Evolutionary conservation across 2,329 filamentous ascomycete species (phyloP).

Genomic region (Apiospora hydei): DNA sequence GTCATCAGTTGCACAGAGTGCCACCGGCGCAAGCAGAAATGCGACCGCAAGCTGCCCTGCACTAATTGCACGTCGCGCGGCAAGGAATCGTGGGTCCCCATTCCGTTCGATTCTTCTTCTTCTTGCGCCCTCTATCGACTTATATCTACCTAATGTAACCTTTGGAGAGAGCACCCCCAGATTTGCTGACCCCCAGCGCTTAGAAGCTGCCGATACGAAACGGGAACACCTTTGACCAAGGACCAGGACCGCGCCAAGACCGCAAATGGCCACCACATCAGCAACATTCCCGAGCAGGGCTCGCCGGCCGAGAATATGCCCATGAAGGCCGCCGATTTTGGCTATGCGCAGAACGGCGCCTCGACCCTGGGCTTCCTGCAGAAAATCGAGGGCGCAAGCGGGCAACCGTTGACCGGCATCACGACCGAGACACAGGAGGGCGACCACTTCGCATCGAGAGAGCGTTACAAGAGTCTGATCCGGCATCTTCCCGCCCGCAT

Average conservation of each 20-base stretch:
- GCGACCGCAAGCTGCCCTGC: slow-evolving; percentile 66
- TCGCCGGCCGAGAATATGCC: slow-evolving; percentile 44
- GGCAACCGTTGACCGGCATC: slow-evolving; percentile 44
- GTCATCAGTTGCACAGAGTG: slow-evolving; percentile 71
- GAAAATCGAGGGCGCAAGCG: slow-evolving; percentile 57
- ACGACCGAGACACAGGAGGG: slow-evolving; percentile 41
- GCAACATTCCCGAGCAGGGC: neutral
- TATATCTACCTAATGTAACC: neutral
- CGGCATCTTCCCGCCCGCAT: slow-evolving; percentile 62
- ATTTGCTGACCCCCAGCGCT: slow-evolving; percentile 6
- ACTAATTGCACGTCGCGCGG: slow-evolving; percentile 65
- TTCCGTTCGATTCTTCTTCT: neutral
- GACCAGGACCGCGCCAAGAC: slow-evolving; percentile 34
- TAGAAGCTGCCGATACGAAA: slow-evolving; percentile 63
- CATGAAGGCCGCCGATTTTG: slow-evolving; percentile 56
- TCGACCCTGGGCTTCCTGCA: slow-evolving; percentile 62
- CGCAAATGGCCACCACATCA: slow-evolving; percentile 29
- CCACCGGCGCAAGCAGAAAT: slow-evolving; percentile 70
- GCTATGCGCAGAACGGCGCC: slow-evolving; percentile 56
- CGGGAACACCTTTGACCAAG: slow-evolving; percentile 52
- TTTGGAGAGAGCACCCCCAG: neutral
- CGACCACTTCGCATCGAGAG: slow-evolving; percentile 53
- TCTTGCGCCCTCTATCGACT: neutral
- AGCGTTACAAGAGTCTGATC: slow-evolving; percentile 66
- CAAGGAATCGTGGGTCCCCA: slow-evolving; percentile 50